Evolutionary conservation across 1,284 basidiomycete species (phyloP).

Genomic region (Trichosporon asahii): DNA sequence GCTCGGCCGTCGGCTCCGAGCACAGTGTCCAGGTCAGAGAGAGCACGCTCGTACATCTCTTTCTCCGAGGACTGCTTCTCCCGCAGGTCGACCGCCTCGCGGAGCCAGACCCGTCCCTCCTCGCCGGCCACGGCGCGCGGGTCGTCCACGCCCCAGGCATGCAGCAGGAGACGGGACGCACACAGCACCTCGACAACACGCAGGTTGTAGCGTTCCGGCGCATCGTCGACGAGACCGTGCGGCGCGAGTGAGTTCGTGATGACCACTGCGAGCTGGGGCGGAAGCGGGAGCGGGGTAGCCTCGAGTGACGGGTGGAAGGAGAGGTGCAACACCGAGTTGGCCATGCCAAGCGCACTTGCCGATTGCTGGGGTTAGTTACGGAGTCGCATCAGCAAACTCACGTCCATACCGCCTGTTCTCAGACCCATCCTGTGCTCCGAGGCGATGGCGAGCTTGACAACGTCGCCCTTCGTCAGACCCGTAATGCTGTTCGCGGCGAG

Average conservation of each 20-base stretch:
- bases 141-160: conserved; percentile 56
- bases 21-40: conserved; percentile 23
- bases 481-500: conserved; percentile 64
- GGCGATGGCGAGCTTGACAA: conserved; percentile 70
- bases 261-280: conserved; percentile 59
- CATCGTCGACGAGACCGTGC: conserved; percentile 73
- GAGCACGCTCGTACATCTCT: conserved; percentile 24
- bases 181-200: conserved; percentile 81
- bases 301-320: conserved; percentile 72
- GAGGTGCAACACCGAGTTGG: conserved; percentile 70
- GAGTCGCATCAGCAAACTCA: conserved; percentile 44
- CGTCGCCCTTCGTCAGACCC: conserved; percentile 63
- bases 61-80: conserved; percentile 43
- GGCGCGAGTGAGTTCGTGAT: conserved; percentile 79
- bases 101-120: conserved; percentile 31
- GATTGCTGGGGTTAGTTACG: conserved; percentile 59
- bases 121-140: conserved; percentile 15
- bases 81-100: conserved; percentile 57
- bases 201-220: conserved; percentile 76
- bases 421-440: conserved; percentile 76
- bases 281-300: conserved; percentile 58
- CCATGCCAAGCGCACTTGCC: conserved; percentile 68
- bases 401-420: conserved; percentile 54
- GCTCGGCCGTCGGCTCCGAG: conserved; percentile 32
- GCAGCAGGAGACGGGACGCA: conserved; percentile 68